Evolutionary conservation across 2,329 filamentous ascomycete species (phyloP), one percentile per base, ranked within the genome.

Genomic region (Coniochaeta ligniaria): DNA sequence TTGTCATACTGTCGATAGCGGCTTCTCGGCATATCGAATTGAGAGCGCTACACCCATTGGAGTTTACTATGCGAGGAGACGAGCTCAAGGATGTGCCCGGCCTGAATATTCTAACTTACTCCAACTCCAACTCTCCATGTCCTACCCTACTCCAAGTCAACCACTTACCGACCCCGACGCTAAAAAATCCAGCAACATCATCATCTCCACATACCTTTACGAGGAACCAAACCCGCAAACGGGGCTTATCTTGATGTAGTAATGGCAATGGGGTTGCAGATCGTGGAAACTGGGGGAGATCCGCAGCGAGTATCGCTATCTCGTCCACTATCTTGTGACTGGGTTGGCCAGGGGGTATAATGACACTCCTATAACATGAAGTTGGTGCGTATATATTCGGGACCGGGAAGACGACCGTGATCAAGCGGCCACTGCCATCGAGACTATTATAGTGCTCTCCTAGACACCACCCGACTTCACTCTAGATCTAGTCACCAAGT

Each of bases 391-490:
- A 55, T 55, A 55, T 55, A 55, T 31, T 16, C 26, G 24, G 9
- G 12, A 6, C 26, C 26, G 22, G 8, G 14, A n/a, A 26, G 26
- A 55, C 50, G 24, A 16, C 11, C 14, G 50, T 55, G 6, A 55
- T 8, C 47, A 33, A 24, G 3, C 28, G 24, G 5, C 47, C 16
- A 9, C 47, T 28, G 26, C 26, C 26, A 8, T 35, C 50, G n/a
- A 47, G 43, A 22, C 43, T 22, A 7, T 47, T 20, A 47, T 12
- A 9, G 8, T 24, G 43, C 17, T n/a, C 17, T 41, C 17, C 6
- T 12, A 24, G 43, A 88, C 6, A 57, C 24, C 14, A 22, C 8
- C 14, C 24, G 26, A 31, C 14, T 33, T 55, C 4, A 24, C 22
- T 17, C 16, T 22, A 20, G 9, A 14, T 36, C 38, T 22, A 35